phyloP scores from a whole-genome alignment of 345 rosid genomes.

The Diplotaxis tenuifolia region DNA sequence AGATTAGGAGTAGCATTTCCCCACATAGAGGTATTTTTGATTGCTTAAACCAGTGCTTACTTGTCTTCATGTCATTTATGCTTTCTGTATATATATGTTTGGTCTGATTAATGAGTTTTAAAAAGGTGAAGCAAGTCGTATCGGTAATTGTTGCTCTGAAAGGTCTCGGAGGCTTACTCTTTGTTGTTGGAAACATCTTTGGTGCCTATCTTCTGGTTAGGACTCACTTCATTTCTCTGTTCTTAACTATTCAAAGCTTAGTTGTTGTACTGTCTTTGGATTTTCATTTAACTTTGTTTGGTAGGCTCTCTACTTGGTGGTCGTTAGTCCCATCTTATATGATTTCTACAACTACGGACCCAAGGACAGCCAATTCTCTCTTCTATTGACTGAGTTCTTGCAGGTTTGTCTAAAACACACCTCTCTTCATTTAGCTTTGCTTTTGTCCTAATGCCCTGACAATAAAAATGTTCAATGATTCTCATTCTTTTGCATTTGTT shows the following conservation, averaged over 20 bases:
- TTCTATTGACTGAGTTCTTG: slow-evolving; percentile 57
- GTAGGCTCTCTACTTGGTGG: slow-evolving; percentile 60
- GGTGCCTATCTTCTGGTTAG: slow-evolving; percentile 82
- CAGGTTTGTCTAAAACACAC: slow-evolving; percentile 47
- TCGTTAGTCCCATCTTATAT: slow-evolving; percentile 58
- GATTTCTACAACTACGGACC: slow-evolving; percentile 79
- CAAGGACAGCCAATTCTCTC: slow-evolving; percentile 39
- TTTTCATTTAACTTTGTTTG: slow-evolving; percentile 12
- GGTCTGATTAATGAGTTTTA: slow-evolving; percentile 20
- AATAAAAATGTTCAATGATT: background rate
- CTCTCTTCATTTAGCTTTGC: background rate
- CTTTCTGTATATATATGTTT: background rate
- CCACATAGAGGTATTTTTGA: slow-evolving; percentile 56
- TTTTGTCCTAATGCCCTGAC: background rate
- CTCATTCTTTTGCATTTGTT: background rate
- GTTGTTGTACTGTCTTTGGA: background rate
- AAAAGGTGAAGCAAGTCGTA: slow-evolving; percentile 59
- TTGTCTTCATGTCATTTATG: background rate
- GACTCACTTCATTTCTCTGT: slow-evolving; percentile 19
- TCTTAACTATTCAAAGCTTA: background rate
- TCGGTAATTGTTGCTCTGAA: slow-evolving; percentile 45
- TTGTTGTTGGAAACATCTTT: slow-evolving; percentile 64
- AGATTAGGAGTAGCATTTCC: slow-evolving; percentile 50
- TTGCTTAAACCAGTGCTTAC: background rate
- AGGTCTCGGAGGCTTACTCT: slow-evolving; percentile 77